Evolutionary conservation across 805 yeast species (phyloP).

Genomic region (Pichia nakasei): DNA sequence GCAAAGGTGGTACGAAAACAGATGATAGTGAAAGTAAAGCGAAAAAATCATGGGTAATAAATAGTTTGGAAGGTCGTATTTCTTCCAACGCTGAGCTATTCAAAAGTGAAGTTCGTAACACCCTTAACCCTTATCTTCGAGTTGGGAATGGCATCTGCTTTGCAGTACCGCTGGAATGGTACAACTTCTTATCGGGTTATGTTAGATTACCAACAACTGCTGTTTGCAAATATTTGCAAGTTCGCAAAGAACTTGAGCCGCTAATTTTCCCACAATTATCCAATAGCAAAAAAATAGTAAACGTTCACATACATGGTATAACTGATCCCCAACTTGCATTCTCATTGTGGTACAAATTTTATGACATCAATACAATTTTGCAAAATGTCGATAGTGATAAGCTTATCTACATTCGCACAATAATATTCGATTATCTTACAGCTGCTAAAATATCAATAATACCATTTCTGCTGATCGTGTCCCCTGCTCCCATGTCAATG

Average conservation of each 20-base stretch:
- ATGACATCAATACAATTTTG: not conserved
- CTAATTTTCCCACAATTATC: not conserved
- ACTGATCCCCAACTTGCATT: not conserved
- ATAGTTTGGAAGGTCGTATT: not conserved
- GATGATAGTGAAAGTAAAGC: not conserved
- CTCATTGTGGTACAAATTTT: slow-evolving; percentile 2
- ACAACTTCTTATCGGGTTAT: not conserved
- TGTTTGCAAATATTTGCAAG: not conserved
- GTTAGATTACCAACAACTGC: not conserved
- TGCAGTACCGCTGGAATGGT: slow-evolving; percentile 3
- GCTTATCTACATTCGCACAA: not conserved
- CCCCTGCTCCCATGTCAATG: not conserved
- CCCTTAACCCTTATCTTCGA: not conserved
- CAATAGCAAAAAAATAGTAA: not conserved
- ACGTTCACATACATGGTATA: not conserved
- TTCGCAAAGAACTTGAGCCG: not conserved
- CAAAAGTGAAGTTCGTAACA: not conserved
- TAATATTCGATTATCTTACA: slow-evolving; percentile 1
- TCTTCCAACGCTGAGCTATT: not conserved
- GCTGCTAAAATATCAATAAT: not conserved
- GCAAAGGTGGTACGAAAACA: too few relatives aligned
- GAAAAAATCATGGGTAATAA: not conserved
- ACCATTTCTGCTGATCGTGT: slow-evolving; percentile 4
- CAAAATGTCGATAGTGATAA: not conserved
- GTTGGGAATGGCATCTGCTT: not conserved